phyloP scores from a whole-genome alignment of 2,329 filamentous ascomycete species.

The Pyricularia grisea region DNA sequence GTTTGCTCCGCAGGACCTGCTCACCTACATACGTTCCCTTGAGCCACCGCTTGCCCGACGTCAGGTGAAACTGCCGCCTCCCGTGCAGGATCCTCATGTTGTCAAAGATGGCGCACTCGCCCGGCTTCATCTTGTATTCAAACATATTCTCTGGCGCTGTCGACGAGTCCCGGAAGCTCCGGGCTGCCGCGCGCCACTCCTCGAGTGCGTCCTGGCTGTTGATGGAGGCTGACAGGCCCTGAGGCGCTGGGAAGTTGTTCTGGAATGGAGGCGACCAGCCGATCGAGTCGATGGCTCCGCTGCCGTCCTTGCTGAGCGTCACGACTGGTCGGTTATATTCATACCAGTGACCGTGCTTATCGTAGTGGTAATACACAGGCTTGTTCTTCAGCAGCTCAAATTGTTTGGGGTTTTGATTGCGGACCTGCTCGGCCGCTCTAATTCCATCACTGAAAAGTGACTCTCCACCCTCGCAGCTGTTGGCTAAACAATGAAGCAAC shows the following conservation, averaged over 20 bases:
- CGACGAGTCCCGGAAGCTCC: conserved; percentile 48
- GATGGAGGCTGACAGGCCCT: conserved; percentile 12
- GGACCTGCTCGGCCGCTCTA: conserved; percentile 37
- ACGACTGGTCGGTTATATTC: conserved; percentile 47
- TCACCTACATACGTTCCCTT: conserved; percentile 73
- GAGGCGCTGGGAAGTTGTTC: conserved; percentile 15
- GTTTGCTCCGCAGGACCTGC: conserved; percentile 30
- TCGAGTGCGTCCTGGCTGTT: neutral
- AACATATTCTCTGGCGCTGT: conserved; percentile 51
- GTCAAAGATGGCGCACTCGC: conserved; percentile 90
- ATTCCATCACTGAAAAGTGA: conserved; percentile 79
- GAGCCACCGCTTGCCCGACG: conserved; percentile 65
- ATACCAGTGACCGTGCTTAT: conserved; percentile 57
- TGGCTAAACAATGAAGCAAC: conserved; percentile 80
- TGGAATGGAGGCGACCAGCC: conserved; percentile 81
- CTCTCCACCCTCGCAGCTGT: conserved; percentile 69
- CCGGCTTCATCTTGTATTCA: conserved; percentile 64
- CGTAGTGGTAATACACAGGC: conserved; percentile 55
- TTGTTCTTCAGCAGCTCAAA: conserved; percentile 56
- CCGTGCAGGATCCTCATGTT: conserved; percentile 83
- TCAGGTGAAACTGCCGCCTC: conserved; percentile 61
- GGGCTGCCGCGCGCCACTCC: conserved; percentile 28
- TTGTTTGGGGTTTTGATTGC: conserved; percentile 28
- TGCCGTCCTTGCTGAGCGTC: conserved; percentile 13
- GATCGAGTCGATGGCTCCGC: conserved; percentile 23